Conservation (phyloP, 345 rosid species). For the Chamaenerion angustifolium region DNA sequence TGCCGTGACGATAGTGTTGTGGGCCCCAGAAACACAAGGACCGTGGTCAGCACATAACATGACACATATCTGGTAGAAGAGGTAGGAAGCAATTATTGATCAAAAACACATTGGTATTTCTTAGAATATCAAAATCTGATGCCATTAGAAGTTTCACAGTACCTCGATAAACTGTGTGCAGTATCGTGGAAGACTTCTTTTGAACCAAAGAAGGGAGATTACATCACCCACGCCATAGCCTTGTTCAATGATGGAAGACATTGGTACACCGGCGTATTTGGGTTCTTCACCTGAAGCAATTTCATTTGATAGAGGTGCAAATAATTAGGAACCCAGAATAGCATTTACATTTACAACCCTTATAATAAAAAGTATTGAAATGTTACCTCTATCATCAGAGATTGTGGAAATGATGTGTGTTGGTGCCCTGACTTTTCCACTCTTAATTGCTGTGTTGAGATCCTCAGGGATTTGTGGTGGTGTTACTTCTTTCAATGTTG, state of each 20-base stretch:
- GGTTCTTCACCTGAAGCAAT: conserved; percentile 79
- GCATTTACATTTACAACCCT: too few species aligned
- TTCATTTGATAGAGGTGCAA: conserved; percentile 4
- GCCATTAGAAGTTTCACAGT: neutral
- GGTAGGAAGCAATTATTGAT: conserved; percentile 4
- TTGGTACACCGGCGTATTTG: conserved; percentile 95
- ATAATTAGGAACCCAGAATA: neutral
- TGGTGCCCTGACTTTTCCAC: conserved; percentile 95
- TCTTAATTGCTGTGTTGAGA: conserved; percentile 80
- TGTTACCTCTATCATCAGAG: conserved; percentile 85
- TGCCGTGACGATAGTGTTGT: conserved; percentile 91
- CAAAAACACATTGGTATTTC: neutral
- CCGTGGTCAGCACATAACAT: conserved; percentile 98
- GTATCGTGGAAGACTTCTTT: conserved; percentile 93
- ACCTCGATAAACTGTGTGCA: conserved; percentile 93
- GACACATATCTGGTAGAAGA: conserved; percentile 68
- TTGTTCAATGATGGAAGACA: conserved; percentile 88
- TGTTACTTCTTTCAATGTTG: conserved; percentile 58
- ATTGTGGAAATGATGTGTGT: conserved; percentile 94
- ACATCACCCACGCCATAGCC: conserved; percentile 95
- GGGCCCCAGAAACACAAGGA: conserved; percentile 95
- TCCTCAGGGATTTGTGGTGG: conserved; percentile 98
- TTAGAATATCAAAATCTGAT: neutral
- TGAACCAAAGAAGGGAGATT: conserved; percentile 92
- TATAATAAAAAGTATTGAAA: neutral